phyloP scores from a whole-genome alignment of 257 asterid genomes.

The Verbena officinalis region DNA sequence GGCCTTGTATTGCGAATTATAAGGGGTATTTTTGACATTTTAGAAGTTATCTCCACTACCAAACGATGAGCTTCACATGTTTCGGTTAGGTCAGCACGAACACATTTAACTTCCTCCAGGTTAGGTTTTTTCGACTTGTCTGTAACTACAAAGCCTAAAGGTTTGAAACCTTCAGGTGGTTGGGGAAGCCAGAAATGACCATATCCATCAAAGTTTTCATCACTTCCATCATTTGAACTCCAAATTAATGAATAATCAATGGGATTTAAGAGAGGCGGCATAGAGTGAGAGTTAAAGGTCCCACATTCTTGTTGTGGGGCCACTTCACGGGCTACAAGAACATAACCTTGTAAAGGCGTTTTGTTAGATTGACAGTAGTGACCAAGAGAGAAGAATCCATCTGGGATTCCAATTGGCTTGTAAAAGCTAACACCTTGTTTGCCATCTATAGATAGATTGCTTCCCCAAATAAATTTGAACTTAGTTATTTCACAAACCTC shows the following conservation, averaged over 20 bases:
- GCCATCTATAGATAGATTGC: slow-evolving; percentile 50
- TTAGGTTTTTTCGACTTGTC: slow-evolving; percentile 64
- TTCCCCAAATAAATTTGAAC: slow-evolving; percentile 70
- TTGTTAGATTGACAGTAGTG: slow-evolving; percentile 75
- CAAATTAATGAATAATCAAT: slow-evolving; percentile 71
- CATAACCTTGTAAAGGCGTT: slow-evolving; percentile 73
- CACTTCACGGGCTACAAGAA: slow-evolving; percentile 71
- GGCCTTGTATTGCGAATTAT: slow-evolving; percentile 68
- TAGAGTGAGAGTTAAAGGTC: slow-evolving; percentile 14
- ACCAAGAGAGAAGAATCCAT: slow-evolving; percentile 75
- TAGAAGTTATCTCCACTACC: slow-evolving; percentile 48
- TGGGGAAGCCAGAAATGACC: slow-evolving; percentile 84
- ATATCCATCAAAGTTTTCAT: slow-evolving; percentile 47
- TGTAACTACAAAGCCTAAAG: slow-evolving; percentile 76
- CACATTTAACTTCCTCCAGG: slow-evolving; percentile 63
- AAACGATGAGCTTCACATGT: slow-evolving; percentile 53
- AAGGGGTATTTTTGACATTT: slow-evolving; percentile 47
- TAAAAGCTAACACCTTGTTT: slow-evolving; percentile 71
- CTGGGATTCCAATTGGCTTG: slow-evolving; percentile 65
- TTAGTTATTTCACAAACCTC: slow-evolving; percentile 67
- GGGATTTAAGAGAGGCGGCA: slow-evolving; percentile 65
- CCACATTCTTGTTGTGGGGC: slow-evolving; percentile 25
- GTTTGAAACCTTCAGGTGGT: slow-evolving; percentile 72
- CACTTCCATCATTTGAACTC: slow-evolving; percentile 60
- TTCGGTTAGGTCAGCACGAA: slow-evolving; percentile 76